Conservation (phyloP, 2,329 filamentous ascomycete species). For the Trichoderma harzianum region DNA sequence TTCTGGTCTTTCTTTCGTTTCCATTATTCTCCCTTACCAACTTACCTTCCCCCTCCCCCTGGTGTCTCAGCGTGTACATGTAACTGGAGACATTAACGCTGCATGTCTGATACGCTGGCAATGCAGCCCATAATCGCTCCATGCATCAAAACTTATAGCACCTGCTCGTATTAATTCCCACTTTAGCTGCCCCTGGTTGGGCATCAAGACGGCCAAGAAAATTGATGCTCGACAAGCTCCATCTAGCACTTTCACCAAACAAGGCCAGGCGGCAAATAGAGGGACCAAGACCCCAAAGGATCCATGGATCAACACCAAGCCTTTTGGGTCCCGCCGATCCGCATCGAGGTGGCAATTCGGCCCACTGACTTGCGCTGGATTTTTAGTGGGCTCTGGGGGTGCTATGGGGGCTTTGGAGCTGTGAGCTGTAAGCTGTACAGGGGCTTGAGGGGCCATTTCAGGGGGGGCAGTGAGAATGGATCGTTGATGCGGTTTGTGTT, state of each 20-base stretch:
- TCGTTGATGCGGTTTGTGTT: background rate
- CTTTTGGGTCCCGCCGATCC: background rate
- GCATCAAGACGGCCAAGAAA: background rate
- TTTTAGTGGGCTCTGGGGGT: background rate
- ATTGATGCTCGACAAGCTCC: background rate
- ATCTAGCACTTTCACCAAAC: background rate
- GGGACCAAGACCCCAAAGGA: background rate
- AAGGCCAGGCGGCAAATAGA: background rate
- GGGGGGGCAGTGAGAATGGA: background rate
- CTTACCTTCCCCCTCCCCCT: background rate
- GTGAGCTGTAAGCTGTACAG: background rate
- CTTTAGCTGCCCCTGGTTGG: background rate
- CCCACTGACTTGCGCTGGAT: background rate
- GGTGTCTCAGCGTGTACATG: background rate
- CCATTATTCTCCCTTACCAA: background rate
- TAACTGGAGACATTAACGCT: background rate
- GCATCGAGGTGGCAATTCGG: background rate
- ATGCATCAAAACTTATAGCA: background rate
- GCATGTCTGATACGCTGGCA: constrained; percentile 2
- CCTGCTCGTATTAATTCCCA: background rate
- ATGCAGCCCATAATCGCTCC: background rate
- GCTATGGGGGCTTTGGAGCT: background rate
- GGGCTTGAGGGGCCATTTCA: background rate
- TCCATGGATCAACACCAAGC: background rate
- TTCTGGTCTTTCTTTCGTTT: background rate